Evolutionary conservation across 1,139 yeast genomes (phyloP).

Genomic region (Debaryomyces udenii): DNA sequence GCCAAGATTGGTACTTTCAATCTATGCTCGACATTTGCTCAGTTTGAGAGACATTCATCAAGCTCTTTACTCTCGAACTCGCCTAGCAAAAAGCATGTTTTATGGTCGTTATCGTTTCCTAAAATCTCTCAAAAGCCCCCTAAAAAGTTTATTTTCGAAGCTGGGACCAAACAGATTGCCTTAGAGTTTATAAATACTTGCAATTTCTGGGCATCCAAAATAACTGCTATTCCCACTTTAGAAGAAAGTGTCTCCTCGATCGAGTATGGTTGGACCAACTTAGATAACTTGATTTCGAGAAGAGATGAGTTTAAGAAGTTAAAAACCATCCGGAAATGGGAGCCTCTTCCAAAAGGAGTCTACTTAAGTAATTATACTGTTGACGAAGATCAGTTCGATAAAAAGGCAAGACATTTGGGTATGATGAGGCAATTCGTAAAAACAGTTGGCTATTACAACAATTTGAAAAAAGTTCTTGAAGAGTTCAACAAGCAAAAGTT

Average conservation of each 20-base stretch:
- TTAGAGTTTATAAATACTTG: conserved; percentile 73
- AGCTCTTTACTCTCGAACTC: conserved; percentile 11
- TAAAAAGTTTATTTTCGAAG: conserved; percentile 50
- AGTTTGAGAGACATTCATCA: conserved; percentile 32
- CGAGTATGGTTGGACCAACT: conserved; percentile 80
- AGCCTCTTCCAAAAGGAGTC: conserved; percentile 44
- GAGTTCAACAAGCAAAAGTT: conserved; percentile 37
- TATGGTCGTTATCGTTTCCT: conserved; percentile 47
- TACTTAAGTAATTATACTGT: conserved; percentile 43
- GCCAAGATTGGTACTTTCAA: conserved; percentile 52
- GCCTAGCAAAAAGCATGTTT: conserved; percentile 13
- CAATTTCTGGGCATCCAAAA: conserved; percentile 89
- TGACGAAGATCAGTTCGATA: conserved; percentile 21
- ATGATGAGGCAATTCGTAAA: conserved; percentile 52
- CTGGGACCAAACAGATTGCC: conserved; percentile 73
- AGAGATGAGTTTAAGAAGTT: conserved; percentile 39
- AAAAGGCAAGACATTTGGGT: conserved; percentile 31
- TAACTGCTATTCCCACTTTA: conserved; percentile 74
- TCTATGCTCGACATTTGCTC: conserved; percentile 54
- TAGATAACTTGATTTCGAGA: conserved; percentile 38
- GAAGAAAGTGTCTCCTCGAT: conserved; percentile 67
- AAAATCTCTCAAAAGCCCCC: conserved; percentile 34
- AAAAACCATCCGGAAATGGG: conserved; percentile 44
- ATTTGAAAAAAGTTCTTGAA: conserved; percentile 40
- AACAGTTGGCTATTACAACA: conserved; percentile 47